These are phyloP conservation scores for Bacidia rubella DNA, from an alignment of 495 filamentous ascomycete species.

Conservation along the genomic window DNA sequence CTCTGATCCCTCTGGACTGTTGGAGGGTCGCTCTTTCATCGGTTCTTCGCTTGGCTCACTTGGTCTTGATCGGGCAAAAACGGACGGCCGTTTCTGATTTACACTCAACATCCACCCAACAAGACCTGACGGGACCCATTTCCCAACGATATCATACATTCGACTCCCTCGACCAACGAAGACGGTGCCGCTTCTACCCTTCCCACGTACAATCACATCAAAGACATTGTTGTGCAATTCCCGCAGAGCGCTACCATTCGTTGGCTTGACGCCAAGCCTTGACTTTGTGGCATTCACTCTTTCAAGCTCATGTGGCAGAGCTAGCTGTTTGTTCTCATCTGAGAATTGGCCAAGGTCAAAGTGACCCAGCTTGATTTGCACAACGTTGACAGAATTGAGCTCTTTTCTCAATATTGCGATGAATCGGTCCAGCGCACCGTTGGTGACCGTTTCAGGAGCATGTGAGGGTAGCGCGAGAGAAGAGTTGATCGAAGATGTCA, in stretches of 20 bases:
- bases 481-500: conserved; percentile 74
- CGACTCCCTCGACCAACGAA: conserved; percentile 70
- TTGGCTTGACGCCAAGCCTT: conserved; percentile 7
- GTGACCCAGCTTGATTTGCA: conserved; percentile 73
- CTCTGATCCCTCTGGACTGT: not conserved
- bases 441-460: conserved; percentile 64
- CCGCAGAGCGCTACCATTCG: conserved; percentile 48
- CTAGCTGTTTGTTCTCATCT: conserved; percentile 15
- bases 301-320: conserved; percentile 8
- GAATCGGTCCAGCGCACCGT: conserved; percentile 68
- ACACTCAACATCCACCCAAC: conserved; percentile 80
- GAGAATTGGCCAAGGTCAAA: conserved; percentile 48
- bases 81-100: not conserved
- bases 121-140: conserved; percentile 63
- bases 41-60: not conserved
- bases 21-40: not conserved
- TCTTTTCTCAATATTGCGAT: conserved; percentile 63
- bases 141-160: conserved; percentile 74
- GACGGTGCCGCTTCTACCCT: conserved; percentile 29
- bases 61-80: not conserved
- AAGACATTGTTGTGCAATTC: conserved; percentile 76
- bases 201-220: conserved; percentile 57
- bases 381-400: conserved; percentile 59
- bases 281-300: conserved; percentile 5
- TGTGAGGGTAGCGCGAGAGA: conserved; percentile 75